These are phyloP conservation scores for Fraxinus baroniana DNA, from an alignment of 305 asterid species.

Conservation along the genomic window DNA sequence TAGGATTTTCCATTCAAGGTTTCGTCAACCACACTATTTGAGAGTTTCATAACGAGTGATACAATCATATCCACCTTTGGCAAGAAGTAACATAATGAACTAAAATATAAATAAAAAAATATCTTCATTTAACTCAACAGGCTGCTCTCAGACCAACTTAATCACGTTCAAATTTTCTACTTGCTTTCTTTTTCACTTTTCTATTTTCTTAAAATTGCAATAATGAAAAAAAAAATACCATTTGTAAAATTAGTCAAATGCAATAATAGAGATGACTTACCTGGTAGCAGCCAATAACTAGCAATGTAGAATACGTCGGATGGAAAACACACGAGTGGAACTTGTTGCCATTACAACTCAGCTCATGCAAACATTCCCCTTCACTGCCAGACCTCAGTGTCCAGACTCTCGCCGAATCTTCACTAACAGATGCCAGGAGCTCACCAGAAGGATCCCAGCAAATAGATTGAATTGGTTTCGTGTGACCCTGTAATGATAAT, in stretches of 20 bases:
- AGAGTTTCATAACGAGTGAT: neutral
- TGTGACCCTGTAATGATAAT: constrained; percentile 58
- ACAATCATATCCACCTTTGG: neutral
- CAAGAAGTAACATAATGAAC: neutral
- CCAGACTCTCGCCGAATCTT: constrained; percentile 92
- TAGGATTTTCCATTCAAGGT: neutral
- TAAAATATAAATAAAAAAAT: neutral
- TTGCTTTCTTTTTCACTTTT: neutral
- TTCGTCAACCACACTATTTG: neutral
- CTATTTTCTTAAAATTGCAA: neutral
- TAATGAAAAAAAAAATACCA: neutral
- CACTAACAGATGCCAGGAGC: constrained; percentile 89
- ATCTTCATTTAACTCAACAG: neutral
- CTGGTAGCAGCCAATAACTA: constrained; percentile 94
- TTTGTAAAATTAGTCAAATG: neutral
- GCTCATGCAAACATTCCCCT: constrained; percentile 85
- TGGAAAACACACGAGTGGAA: constrained; percentile 94
- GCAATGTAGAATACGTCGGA: constrained; percentile 73
- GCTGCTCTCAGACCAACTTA: neutral
- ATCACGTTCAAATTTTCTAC: neutral
- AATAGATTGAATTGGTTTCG: constrained; percentile 63
- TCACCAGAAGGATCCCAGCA: constrained; percentile 97
- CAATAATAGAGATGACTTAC: constrained; percentile 37
- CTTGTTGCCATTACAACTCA: constrained; percentile 80
- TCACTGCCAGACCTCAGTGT: constrained; percentile 70